A percentile compares a stretch with the other conserved stretches of the same genome.
Conservation (phyloP, 1,284 basidiomycete genomes). For the Polyporus tsugae region DNA sequence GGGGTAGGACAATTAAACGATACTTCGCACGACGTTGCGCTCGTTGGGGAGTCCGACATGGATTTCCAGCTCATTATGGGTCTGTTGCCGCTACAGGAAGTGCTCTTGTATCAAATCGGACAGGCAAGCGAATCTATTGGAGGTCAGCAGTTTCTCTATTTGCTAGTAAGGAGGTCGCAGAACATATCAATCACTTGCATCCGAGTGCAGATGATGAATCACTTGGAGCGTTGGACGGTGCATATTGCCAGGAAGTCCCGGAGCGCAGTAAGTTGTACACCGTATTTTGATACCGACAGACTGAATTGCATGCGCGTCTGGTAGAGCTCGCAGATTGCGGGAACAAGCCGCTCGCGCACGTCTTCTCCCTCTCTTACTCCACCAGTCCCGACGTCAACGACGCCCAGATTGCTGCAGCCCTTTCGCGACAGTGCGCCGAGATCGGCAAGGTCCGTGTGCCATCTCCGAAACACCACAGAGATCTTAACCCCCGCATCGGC, state of each 20-base stretch:
- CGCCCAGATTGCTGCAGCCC: conserved; percentile 48
- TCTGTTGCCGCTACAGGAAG: conserved; percentile 39
- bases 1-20: not conserved
- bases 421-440: conserved; percentile 61
- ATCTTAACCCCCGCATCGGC: not conserved
- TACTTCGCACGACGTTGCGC: conserved; percentile 32
- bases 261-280: not conserved
- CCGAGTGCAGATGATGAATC: not conserved
- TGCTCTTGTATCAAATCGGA: conserved; percentile 56
- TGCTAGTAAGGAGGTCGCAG: too few relatives aligned
- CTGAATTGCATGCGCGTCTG: not conserved
- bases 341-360: conserved; percentile 47
- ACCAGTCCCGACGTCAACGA: conserved; percentile 47
- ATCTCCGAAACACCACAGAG: not conserved
- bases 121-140: conserved; percentile 24
- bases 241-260: conserved; percentile 8
- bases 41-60: conserved; percentile 59
- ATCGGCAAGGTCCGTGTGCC: conserved; percentile 48
- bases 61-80: conserved; percentile 30
- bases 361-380: conserved; percentile 62
- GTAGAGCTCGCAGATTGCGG: conserved; percentile 25
- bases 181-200: not conserved
- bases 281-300: not conserved
- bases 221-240: conserved; percentile 29
- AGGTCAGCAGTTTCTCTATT: not conserved